Conservation (phyloP, 345 rosid species). For the Trapa incisa region DNA sequence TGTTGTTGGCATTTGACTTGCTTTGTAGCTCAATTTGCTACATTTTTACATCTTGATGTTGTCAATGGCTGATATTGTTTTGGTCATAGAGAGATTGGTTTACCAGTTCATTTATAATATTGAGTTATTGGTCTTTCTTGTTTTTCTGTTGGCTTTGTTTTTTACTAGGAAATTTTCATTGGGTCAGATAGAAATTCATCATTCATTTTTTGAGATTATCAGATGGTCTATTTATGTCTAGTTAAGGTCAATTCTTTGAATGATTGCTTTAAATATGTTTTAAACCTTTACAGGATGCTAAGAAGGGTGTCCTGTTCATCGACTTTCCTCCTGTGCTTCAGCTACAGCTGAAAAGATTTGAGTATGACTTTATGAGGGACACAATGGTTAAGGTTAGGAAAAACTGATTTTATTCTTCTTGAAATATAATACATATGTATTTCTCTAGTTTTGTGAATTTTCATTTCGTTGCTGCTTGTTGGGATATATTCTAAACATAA, state of each 20-base stretch:
- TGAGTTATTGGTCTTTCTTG: neutral
- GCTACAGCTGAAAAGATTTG: slow-evolving; percentile 49
- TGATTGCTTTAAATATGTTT: neutral
- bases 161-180: neutral
- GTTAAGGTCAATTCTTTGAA: neutral
- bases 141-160: neutral
- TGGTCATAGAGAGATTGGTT: neutral
- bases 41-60: neutral
- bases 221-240: neutral
- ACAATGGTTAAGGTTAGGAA: slow-evolving; percentile 48
- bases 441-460: neutral
- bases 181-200: neutral
- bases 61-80: neutral
- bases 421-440: too few species aligned
- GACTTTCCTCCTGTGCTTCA: slow-evolving; percentile 59
- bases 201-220: neutral
- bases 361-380: slow-evolving; percentile 54
- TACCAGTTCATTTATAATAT: neutral
- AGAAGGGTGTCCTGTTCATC: slow-evolving; percentile 46
- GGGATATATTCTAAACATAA: neutral
- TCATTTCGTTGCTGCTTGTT: neutral
- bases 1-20: neutral
- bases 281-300: slow-evolving; percentile 36
- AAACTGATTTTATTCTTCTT: neutral
- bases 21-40: neutral